Evolutionary conservation across 805 yeast genomes (phyloP).

Genomic region (Vanderwaltozyma polyspora): DNA sequence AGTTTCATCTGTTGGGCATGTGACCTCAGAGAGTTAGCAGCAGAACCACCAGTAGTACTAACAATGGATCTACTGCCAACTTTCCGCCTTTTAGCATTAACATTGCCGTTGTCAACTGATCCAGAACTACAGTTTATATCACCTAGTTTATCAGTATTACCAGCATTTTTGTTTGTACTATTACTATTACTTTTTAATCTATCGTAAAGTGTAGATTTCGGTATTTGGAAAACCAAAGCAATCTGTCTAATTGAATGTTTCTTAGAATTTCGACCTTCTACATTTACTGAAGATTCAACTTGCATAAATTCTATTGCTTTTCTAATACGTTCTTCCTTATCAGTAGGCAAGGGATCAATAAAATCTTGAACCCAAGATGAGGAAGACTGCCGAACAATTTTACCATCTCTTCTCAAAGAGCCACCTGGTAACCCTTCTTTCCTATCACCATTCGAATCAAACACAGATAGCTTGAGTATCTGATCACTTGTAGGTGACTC

Average conservation of each 20-base stretch:
- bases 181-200: slow-evolving; percentile 8
- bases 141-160: neutral
- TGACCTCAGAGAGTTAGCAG: slow-evolving; percentile 1
- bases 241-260: slow-evolving; percentile 19
- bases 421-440: too few species aligned
- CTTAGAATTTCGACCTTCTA: slow-evolving; percentile 6
- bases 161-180: neutral
- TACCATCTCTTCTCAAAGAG: too few species aligned
- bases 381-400: too few species aligned
- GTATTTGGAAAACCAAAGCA: slow-evolving; percentile 17
- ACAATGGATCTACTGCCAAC: neutral
- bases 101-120: neutral
- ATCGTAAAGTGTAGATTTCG: slow-evolving; percentile 21
- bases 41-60: slow-evolving; percentile 1
- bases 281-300: slow-evolving; percentile 7
- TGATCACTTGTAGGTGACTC: too few species aligned
- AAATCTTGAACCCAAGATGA: too few species aligned
- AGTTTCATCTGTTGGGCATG: slow-evolving; percentile 20
- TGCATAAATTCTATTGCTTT: slow-evolving; percentile 18
- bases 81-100: neutral
- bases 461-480: too few species aligned
- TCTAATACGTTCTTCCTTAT: slow-evolving; percentile 17
- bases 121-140: too few species aligned
- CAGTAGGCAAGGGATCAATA: neutral
- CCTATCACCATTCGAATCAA: too few species aligned